A percentile compares a stretch with the other conserved stretches of the same genome.
phyloP scores from a whole-genome alignment of 1,284 basidiomycete species.

The Ceratobasidium sp. region DNA sequence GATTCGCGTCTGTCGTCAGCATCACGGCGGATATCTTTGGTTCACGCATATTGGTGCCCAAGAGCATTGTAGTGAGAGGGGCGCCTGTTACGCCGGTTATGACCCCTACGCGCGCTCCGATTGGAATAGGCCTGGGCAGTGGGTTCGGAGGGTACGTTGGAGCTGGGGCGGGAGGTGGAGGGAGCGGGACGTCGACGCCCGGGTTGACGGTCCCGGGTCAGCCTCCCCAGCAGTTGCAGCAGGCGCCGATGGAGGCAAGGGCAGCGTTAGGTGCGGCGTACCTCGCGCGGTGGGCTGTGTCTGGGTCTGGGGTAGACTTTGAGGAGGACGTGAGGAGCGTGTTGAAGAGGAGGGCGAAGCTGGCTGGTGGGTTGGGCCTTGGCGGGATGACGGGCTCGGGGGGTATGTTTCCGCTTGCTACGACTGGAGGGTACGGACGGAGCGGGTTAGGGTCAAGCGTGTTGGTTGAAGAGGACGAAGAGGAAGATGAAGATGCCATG shows the following conservation, averaged over 20 bases:
- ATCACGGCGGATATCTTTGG: slow-evolving; percentile 83
- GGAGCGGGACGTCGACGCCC: slow-evolving; percentile 32
- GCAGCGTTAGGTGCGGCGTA: slow-evolving; percentile 77
- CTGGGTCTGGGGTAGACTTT: slow-evolving; percentile 71
- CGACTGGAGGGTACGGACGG: slow-evolving; percentile 48
- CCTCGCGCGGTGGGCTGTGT: slow-evolving; percentile 75
- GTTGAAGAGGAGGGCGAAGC: slow-evolving; percentile 64
- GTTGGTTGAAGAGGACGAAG: slow-evolving; percentile 79
- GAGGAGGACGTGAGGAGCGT: slow-evolving; percentile 79
- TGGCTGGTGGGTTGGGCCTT: slow-evolving; percentile 14
- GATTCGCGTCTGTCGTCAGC: slow-evolving; percentile 83
- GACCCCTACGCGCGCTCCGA: slow-evolving; percentile 35
- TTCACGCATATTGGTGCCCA: slow-evolving; percentile 74
- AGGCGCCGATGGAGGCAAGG: slow-evolving; percentile 59
- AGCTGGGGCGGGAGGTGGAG: slow-evolving; percentile 12
- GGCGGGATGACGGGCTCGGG: not conserved
- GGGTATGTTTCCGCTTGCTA: slow-evolving; percentile 12
- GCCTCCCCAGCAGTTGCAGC: slow-evolving; percentile 10
- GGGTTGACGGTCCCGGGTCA: slow-evolving; percentile 36
- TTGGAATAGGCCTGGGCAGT: slow-evolving; percentile 32
- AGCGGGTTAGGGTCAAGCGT: slow-evolving; percentile 69
- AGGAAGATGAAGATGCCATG: slow-evolving; percentile 67
- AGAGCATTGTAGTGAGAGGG: slow-evolving; percentile 61
- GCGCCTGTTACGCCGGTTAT: slow-evolving; percentile 39
- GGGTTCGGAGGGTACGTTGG: slow-evolving; percentile 16